Evolutionary conservation across 345 rosid genomes (phyloP).

Genomic region (Odontarrhena argentea): DNA sequence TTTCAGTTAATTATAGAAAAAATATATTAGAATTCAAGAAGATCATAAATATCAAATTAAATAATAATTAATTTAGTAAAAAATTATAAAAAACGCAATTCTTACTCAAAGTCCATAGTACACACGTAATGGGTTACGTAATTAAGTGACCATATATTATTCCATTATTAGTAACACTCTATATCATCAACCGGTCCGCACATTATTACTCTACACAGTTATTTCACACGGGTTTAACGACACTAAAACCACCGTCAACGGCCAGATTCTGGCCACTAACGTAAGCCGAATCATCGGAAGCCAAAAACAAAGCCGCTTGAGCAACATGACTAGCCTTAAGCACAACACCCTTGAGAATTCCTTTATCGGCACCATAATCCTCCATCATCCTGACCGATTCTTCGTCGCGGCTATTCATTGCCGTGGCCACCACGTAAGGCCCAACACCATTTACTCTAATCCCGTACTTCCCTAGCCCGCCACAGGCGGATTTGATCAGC

Average conservation of each 20-base stretch:
- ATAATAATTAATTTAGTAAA: too few species aligned
- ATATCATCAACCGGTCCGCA: too few species aligned
- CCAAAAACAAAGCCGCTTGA: slow-evolving; percentile 78
- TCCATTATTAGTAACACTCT: too few species aligned
- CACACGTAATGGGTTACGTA: too few species aligned
- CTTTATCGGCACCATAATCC: slow-evolving; percentile 39
- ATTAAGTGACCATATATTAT: too few species aligned
- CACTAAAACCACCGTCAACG: slow-evolving; percentile 79
- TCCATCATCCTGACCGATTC: slow-evolving; percentile 51
- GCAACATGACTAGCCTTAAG: slow-evolving; percentile 74
- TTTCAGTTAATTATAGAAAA: too few species aligned
- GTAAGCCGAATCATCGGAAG: slow-evolving; percentile 75
- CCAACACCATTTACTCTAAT: slow-evolving; percentile 80
- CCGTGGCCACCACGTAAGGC: slow-evolving; percentile 73
- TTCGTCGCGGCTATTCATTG: slow-evolving; percentile 53
- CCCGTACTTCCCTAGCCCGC: slow-evolving; percentile 76
- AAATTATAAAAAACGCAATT: too few species aligned
- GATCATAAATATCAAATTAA: too few species aligned
- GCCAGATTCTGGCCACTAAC: slow-evolving; percentile 81
- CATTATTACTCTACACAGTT: too few species aligned
- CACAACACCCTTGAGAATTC: slow-evolving; percentile 64
- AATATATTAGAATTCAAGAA: too few species aligned
- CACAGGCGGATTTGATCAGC: slow-evolving; percentile 60
- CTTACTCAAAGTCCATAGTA: too few species aligned
- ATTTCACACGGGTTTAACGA: slow-evolving; percentile 27